Conservation (phyloP, 2,329 filamentous ascomycete genomes). For the Fusarium sp. region DNA sequence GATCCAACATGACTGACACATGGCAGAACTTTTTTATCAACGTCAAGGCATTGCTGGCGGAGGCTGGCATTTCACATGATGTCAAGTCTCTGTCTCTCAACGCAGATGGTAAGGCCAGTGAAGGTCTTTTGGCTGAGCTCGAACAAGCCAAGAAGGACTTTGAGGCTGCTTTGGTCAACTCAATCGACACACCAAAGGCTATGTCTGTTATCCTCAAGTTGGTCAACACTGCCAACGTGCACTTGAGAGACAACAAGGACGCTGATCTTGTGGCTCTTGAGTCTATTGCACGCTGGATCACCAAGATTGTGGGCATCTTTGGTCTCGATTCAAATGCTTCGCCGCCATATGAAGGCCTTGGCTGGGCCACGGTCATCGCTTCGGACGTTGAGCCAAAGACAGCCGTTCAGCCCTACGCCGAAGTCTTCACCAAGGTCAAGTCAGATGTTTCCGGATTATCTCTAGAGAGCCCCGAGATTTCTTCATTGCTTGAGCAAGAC, state of each 20-base stretch:
- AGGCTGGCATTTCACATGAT: conserved; percentile 49
- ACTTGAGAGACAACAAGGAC: conserved; percentile 58
- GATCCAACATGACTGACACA: conserved; percentile 24
- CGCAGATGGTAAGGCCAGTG: conserved; percentile 43
- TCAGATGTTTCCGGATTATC: conserved; percentile 57
- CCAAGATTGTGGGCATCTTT: conserved; percentile 83
- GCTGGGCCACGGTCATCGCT: conserved; percentile 60
- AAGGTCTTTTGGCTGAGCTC: conserved; percentile 53
- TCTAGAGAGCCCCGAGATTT: conserved; percentile 58
- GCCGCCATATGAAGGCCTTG: conserved; percentile 64
- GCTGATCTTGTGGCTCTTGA: conserved; percentile 60
- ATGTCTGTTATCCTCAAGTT: conserved; percentile 83
- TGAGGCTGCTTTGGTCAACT: conserved; percentile 75
- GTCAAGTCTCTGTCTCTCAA: conserved; percentile 53
- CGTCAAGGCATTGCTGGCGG: conserved; percentile 62
- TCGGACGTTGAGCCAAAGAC: conserved; percentile 55
- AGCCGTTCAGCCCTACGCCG: conserved; percentile 58
- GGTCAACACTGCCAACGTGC: conserved; percentile 78
- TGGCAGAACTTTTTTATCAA: conserved; percentile 67
- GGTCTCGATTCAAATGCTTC: conserved; percentile 75
- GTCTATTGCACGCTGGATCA: conserved; percentile 78
- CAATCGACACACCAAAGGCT: conserved; percentile 84
- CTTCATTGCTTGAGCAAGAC: conserved; percentile 54
- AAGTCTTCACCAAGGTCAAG: conserved; percentile 56
- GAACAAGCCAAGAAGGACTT: conserved; percentile 65